Evolutionary conservation across 1,284 basidiomycete genomes (phyloP).

Genomic region (Sanguinoderma infundibulare): DNA sequence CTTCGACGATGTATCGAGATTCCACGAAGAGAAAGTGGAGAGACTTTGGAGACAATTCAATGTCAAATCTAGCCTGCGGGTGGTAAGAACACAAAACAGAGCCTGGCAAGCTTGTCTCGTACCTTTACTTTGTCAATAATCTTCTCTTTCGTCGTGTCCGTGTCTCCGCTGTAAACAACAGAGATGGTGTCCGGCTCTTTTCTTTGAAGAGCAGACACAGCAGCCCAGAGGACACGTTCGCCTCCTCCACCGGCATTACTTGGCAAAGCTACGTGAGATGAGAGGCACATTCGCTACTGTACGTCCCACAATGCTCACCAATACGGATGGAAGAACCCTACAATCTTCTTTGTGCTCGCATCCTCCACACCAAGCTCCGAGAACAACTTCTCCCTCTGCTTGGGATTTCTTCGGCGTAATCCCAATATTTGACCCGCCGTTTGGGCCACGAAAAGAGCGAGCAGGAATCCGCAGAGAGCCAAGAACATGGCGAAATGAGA

Average conservation of each 20-base stretch:
- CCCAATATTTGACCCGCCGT: constrained; percentile 16
- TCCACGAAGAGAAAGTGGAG: constrained; percentile 83
- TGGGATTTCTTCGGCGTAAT: constrained; percentile 14
- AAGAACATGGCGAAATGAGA: constrained; percentile 11
- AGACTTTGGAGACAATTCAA: constrained; percentile 64
- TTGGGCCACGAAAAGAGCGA: constrained; percentile 8
- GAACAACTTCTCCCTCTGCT: constrained; percentile 10
- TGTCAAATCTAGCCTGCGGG: constrained; percentile 81
- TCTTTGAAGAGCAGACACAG: constrained; percentile 80
- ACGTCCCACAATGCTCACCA: constrained; percentile 60
- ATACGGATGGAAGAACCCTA: constrained; percentile 96
- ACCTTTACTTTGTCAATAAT: constrained; percentile 89
- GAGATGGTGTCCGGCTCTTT: constrained; percentile 74
- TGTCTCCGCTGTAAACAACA: constrained; percentile 92
- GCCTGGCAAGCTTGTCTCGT: constrained; percentile 21
- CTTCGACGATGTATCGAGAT: constrained; percentile 79
- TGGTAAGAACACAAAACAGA: neutral
- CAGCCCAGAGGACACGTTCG: constrained; percentile 95
- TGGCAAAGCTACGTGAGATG: constrained; percentile 41
- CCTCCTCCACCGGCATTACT: constrained; percentile 98
- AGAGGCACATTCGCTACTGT: constrained; percentile 26
- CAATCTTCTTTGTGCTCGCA: constrained; percentile 44
- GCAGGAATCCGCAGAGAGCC: constrained; percentile 11
- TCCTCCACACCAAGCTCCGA: constrained; percentile 15
- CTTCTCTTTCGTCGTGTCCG: constrained; percentile 76